phyloP scores from a whole-genome alignment of 495 filamentous ascomycete species.

The Cladorrhinum samala region DNA sequence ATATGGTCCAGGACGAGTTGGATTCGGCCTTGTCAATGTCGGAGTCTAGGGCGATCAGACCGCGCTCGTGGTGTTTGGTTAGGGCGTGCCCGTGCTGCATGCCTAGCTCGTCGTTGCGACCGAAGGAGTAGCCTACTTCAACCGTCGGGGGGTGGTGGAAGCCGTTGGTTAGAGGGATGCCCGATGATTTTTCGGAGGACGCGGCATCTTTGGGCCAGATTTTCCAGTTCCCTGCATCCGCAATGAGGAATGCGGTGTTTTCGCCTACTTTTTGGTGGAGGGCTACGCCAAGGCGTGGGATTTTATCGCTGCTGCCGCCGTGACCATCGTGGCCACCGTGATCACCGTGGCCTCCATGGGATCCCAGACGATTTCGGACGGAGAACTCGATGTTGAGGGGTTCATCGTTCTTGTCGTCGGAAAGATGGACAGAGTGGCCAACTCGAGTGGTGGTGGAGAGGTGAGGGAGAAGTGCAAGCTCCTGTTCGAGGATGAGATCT shows the following conservation, averaged over 20 bases:
- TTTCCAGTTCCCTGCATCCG: slow-evolving; percentile 21
- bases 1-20: slow-evolving; percentile 23
- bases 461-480: slow-evolving; percentile 20
- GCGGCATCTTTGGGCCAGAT: too few species aligned
- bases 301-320: not conserved
- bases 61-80: slow-evolving; percentile 15
- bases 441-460: slow-evolving; percentile 13
- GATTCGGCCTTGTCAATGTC: slow-evolving; percentile 12
- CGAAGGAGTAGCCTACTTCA: slow-evolving; percentile 22
- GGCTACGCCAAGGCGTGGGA: slow-evolving; percentile 21
- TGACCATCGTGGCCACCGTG: too few species aligned
- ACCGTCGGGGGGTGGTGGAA: slow-evolving; percentile 21
- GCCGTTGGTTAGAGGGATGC: not conserved
- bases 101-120: slow-evolving; percentile 14
- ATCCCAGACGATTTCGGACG: slow-evolving; percentile 7
- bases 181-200: too few species aligned
- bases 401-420: not conserved
- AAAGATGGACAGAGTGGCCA: slow-evolving; percentile 17
- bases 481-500: slow-evolving; percentile 18
- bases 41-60: slow-evolving; percentile 15
- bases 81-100: slow-evolving; percentile 16
- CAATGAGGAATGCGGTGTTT: slow-evolving; percentile 18
- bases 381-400: slow-evolving; percentile 21
- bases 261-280: slow-evolving; percentile 6
- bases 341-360: too few species aligned